phyloP scores from a whole-genome alignment of 2,329 filamentous ascomycete species.

The Rutstroemia sp. region DNA sequence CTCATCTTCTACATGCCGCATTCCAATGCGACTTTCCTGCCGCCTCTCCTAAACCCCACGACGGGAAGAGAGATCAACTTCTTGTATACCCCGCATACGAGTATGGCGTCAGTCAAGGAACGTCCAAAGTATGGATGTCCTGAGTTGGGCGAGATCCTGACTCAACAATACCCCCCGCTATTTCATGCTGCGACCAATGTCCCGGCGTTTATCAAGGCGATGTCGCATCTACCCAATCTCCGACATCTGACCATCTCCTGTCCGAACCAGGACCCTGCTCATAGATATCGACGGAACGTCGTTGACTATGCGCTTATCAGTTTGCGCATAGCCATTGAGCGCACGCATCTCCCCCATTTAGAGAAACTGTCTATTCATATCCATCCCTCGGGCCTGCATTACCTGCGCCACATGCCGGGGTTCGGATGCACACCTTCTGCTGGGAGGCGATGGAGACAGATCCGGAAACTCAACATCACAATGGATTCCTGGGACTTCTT shows the following conservation, averaged over 20 bases:
- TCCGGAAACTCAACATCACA: conserved; percentile 63
- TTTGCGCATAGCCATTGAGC: conserved; percentile 74
- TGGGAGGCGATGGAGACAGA: conserved; percentile 67
- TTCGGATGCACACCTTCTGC: conserved; percentile 70
- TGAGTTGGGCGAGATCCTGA: conserved; percentile 73
- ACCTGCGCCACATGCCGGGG: conserved; percentile 66
- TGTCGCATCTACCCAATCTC: conserved; percentile 62
- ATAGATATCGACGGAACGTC: conserved; percentile 66
- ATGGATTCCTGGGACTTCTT: conserved; percentile 64
- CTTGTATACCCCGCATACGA: conserved; percentile 71
- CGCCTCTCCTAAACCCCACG: conserved; percentile 71
- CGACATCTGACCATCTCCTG: conserved; percentile 70
- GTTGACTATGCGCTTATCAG: conserved; percentile 89
- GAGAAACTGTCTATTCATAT: conserved; percentile 66
- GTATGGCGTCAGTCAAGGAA: conserved; percentile 51
- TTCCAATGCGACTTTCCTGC: conserved; percentile 69
- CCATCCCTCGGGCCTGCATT: conserved; percentile 68
- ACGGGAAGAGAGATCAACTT: conserved; percentile 75
- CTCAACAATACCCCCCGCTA: conserved; percentile 79
- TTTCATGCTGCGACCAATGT: conserved; percentile 89
- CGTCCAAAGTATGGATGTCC: conserved; percentile 72
- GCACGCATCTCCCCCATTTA: conserved; percentile 57
- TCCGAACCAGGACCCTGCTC: conserved; percentile 59
- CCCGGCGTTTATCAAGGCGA: conserved; percentile 70
- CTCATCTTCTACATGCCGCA: conserved; percentile 74